Evolutionary conservation across 305 asterid genomes (phyloP).

Genomic region (Fraxinus albicans): DNA sequence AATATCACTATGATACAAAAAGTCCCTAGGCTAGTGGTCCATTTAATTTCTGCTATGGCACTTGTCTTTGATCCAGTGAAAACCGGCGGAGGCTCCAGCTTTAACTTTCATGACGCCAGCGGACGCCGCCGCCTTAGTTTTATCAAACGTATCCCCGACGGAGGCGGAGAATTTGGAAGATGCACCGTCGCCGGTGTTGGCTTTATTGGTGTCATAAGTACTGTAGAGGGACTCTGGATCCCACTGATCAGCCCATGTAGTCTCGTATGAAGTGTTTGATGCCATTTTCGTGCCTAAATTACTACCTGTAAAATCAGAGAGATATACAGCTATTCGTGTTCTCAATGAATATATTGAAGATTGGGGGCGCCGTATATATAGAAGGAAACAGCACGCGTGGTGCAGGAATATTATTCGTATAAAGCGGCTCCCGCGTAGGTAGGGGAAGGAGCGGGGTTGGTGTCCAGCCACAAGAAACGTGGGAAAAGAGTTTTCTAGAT

Average conservation of each 20-base stretch:
- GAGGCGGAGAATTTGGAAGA: conserved; percentile 25
- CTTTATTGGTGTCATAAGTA: neutral
- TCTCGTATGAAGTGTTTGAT: conserved; percentile 9
- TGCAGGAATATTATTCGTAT: neutral
- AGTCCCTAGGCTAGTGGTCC: neutral
- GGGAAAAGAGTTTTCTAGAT: neutral
- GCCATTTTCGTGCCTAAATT: conserved; percentile 16
- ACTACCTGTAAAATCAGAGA: neutral
- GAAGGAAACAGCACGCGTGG: neutral
- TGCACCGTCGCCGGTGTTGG: neutral
- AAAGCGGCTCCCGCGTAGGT: neutral
- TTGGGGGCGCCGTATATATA: neutral
- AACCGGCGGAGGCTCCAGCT: conserved; percentile 42
- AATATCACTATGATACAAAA: neutral
- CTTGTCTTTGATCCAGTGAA: conserved; percentile 66
- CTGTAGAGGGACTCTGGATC: conserved; percentile 2
- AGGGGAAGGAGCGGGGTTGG: neutral
- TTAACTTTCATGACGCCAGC: conserved; percentile 47
- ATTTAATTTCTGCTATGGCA: conserved; percentile 36
- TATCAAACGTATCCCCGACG: conserved; percentile 31
- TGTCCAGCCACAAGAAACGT: neutral
- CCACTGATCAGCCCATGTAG: conserved; percentile 1
- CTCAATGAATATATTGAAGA: neutral
- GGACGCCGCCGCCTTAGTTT: conserved; percentile 45
- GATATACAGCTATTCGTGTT: neutral